Base-by-base conservation (phyloP, 1,284 basidiomycete genomes). In the Cryptococcus amylolentus region DNA sequence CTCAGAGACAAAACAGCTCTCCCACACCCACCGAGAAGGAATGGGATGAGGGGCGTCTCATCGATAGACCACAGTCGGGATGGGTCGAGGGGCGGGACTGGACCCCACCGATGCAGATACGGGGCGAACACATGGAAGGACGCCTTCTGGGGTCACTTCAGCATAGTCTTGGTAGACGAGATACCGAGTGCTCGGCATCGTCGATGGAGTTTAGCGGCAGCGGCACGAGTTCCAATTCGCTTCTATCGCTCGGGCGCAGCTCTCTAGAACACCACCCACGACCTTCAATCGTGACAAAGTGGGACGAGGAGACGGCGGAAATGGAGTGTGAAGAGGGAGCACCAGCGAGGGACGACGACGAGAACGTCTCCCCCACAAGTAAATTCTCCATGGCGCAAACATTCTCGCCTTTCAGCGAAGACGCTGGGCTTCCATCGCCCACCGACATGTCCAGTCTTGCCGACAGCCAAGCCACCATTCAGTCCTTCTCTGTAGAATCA, bases 121-220 rank as follows among this genome's bases (percentile, higher is more conserved):
- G 41, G 18, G 59, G 49, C 37, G 54, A 53, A n/a, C 37, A 48
- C 14, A 50, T 52, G 18, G 49, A 54, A 10, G 41, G 31, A 1
- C 45, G 27, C 18, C 16, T 51, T 8, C 48, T 46, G 14, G 61
- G 57, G 40, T 49, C 59, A 38, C 54, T 54, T 4, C 49, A 51
- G 18, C 38, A 46, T 28, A 16, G 46, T 26, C 38, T 38, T 20
- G 47, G 60, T 8, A 23, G 52, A 5, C 49, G 66, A 38, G 64
- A 65, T 6, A 65, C 63, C 2, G 65, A 61, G 14, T 61, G 63
- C 9, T 70, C 68, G 4, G 57, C 56, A 0, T 63, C 62, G 1
- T 70, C 68, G 2, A 60, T 69, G n/a, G 73, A 72, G 0, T 65
- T 59, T 37, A 68, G 64, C 42, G 69, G 66, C 4, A 70, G 69